Conservation (phyloP, 257 asterid genomes). For the Paulownia fortunei region DNA sequence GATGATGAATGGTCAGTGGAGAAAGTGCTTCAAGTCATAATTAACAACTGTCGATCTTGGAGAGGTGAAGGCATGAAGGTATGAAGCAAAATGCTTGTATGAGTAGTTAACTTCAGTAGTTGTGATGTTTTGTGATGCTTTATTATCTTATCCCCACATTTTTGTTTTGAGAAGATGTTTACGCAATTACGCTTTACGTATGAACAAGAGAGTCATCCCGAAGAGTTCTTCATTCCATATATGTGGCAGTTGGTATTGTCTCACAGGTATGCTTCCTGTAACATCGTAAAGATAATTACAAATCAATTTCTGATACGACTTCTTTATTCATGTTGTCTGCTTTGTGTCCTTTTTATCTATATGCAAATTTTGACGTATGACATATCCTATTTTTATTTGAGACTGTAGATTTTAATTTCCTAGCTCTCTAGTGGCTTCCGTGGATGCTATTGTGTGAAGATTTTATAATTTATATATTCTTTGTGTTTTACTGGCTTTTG, state of each 20-base stretch:
- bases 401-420: not conserved
- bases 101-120: constrained; percentile 1
- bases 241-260: constrained; percentile 88
- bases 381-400: not conserved
- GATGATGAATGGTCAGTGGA: constrained; percentile 97
- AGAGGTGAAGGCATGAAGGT: constrained; percentile 99
- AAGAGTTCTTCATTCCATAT: constrained; percentile 94
- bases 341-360: not conserved
- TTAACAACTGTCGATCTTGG: constrained; percentile 85
- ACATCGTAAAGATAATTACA: not conserved
- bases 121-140: not conserved
- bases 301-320: constrained; percentile 5
- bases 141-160: constrained; percentile 23
- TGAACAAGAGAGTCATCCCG: constrained; percentile 96
- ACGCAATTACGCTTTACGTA: constrained; percentile 81
- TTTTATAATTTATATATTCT: not conserved
- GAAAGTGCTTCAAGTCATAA: constrained; percentile 82
- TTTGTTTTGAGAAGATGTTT: constrained; percentile 58
- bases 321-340: not conserved
- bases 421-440: not conserved
- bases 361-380: not conserved
- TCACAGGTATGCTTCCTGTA: constrained; percentile 55
- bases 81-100: constrained; percentile 27
- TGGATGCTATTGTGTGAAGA: not conserved
- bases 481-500: not conserved